Conservation (phyloP, 495 filamentous ascomycete genomes). For the Xylaria curta region DNA sequence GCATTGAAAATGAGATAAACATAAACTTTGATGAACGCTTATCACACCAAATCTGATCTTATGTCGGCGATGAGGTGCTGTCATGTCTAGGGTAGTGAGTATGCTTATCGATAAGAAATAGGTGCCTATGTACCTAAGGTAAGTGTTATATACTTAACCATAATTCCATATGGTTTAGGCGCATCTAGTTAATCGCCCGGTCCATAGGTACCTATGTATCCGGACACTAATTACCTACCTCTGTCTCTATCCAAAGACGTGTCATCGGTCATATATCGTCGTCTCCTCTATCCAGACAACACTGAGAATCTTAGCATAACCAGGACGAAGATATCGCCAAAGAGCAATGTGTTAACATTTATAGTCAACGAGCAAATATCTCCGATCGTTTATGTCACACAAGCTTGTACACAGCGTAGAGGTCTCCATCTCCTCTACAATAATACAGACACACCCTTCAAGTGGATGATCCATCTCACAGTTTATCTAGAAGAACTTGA, state of each 20-base stretch:
- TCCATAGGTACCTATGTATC: no score
- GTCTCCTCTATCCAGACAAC: no score
- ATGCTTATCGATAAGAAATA: not conserved
- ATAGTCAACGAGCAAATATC: not conserved
- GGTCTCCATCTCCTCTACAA: no score
- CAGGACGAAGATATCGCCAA: no score
- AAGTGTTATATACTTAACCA: not conserved
- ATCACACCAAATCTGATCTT: constrained; percentile 1
- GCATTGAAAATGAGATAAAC: not conserved
- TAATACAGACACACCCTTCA: no score
- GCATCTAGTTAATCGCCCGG: not conserved
- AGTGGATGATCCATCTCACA: no score
- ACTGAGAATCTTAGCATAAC: not conserved
- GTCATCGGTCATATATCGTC: no score
- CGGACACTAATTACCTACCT: no score
- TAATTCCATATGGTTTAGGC: not conserved
- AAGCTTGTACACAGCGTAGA: no score
- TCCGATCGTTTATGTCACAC: not conserved
- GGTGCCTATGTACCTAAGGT: no score
- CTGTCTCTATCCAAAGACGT: no score
- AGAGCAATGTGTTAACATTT: not conserved
- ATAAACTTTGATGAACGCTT: not conserved
- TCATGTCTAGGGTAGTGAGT: not conserved
- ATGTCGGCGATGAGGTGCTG: not conserved
- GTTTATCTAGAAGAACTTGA: not conserved